Percentiles rank a stretch among this genome's conserved stretches.
These are phyloP conservation scores for Lactifluus echinatus DNA, from an alignment of 768 basidiomycete genomes.

Conservation along the genomic window DNA sequence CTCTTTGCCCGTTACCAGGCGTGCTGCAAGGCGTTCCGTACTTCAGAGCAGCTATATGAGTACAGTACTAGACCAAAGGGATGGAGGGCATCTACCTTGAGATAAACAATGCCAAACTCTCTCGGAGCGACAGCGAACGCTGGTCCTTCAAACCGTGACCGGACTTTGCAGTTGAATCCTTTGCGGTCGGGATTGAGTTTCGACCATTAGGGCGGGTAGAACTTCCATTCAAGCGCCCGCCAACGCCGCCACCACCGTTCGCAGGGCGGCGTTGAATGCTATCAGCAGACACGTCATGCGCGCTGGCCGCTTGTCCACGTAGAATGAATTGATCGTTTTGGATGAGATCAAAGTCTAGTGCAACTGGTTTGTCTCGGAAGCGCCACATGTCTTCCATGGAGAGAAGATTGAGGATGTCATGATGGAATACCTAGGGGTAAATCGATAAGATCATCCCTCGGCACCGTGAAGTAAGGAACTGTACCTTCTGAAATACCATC, in stretches of 20 bases:
- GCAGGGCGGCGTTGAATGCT: constrained; percentile 20
- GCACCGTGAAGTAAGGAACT: not conserved
- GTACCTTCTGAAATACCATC: constrained; percentile 78
- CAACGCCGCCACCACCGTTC: constrained; percentile 12
- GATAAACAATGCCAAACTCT: constrained; percentile 76
- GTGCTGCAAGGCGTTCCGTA: constrained; percentile 66
- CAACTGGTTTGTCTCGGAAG: constrained; percentile 73
- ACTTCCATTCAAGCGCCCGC: constrained; percentile 16
- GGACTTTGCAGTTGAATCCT: not conserved
- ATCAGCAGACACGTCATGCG: constrained; percentile 20
- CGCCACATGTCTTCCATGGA: constrained; percentile 98
- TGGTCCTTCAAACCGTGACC: constrained; percentile 67
- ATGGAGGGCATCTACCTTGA: constrained; percentile 50
- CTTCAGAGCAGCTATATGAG: constrained; percentile 33
- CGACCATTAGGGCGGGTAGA: constrained; percentile 17
- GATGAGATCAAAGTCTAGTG: constrained; percentile 77
- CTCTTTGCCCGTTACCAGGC: constrained; percentile 51
- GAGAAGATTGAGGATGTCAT: constrained; percentile 81
- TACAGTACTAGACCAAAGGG: not conserved
- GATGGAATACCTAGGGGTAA: constrained; percentile 63
- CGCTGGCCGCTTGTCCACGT: constrained; percentile 21
- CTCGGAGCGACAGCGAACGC: constrained; percentile 60
- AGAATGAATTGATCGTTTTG: constrained; percentile 50
- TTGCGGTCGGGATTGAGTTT: not conserved
- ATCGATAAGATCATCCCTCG: not conserved